Evolutionary conservation across 768 basidiomycete genomes (phyloP), one percentile per base, ranked within the genome.

Genomic region (Sistotremastrum niveocremeum): DNA sequence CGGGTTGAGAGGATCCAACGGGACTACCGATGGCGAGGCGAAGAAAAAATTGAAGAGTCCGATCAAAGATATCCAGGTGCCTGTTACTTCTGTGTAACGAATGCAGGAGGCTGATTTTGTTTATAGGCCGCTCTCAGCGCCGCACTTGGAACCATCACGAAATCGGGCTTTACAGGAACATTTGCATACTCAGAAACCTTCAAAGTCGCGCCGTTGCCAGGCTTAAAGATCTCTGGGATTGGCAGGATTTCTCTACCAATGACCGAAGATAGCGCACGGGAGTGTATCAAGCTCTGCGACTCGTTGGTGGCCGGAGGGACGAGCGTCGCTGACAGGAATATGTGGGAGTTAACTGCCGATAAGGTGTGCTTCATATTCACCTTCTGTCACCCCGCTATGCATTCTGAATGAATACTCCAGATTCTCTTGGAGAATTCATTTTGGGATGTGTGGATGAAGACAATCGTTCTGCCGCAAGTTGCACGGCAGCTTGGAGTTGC

Each of bases 331-430:
- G 49, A 70, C 7, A 60, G 71, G 8, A 65, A 74, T 59, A 72
- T 69, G 3, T 75, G 71, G 71, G 71, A 74, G 51, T 67, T 75
- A 39, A 66, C 70, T 43, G 64, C 69, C 0, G 51, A 48, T 1
- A 52, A 58, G 41, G 59, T 58, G 20, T 20, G 20, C 20, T 20
- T 20, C 28, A 6, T 20, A 20, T 20, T 20, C 20, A 20, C 20
- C 20, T 20, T 1, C 20, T 20, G 20, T 20, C 20, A 20, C 20
- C 20, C 20, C 20, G 41, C 50, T 1, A 29, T n/a, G 28, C 28
- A 6, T 28, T 39, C 8, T 20, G 42, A 1, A 1, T 11, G 33
- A 29, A 33, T 28, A 42, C 10, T 45, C 11, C 5, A 60, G 55
- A 56, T 75, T 5, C 52, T 53, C 5, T 71, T 74, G 45, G 53